A percentile compares a stretch with the other conserved stretches of the same genome.
phyloP scores from a whole-genome alignment of 2,329 filamentous ascomycete genomes.

The Stagonosporopsis chrysanthemi region DNA sequence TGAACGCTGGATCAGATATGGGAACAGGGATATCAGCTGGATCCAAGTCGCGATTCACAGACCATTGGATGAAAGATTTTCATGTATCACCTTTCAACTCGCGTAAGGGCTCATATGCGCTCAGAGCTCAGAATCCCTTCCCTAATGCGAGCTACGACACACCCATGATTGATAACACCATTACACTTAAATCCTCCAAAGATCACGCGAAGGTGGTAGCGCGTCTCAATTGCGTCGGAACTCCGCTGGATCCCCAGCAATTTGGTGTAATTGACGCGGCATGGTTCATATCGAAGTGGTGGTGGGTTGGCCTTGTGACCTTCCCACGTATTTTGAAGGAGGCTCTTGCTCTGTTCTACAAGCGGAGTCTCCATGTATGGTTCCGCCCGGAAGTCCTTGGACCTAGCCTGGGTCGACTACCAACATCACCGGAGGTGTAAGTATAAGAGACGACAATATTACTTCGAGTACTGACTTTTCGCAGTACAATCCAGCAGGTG shows the following conservation, averaged over 20 bases:
- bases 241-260: slow-evolving; percentile 58
- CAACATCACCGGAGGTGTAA: slow-evolving; percentile 59
- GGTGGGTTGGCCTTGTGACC: slow-evolving; percentile 72
- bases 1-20: slow-evolving; percentile 12
- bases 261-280: slow-evolving; percentile 56
- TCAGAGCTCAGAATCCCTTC: slow-evolving; percentile 57
- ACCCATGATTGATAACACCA: slow-evolving; percentile 63
- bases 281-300: slow-evolving; percentile 64
- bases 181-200: slow-evolving; percentile 68
- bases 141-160: slow-evolving; percentile 38
- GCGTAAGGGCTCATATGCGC: slow-evolving; percentile 57
- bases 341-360: slow-evolving; percentile 65
- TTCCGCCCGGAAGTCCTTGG: slow-evolving; percentile 68
- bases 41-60: slow-evolving; percentile 53
- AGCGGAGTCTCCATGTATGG: slow-evolving; percentile 67
- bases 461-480: slow-evolving; percentile 17
- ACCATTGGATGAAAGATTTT: slow-evolving; percentile 73
- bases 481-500: slow-evolving; percentile 45
- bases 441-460: background rate
- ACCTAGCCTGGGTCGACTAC: slow-evolving; percentile 62
- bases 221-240: slow-evolving; percentile 62
- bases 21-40: slow-evolving; percentile 5
- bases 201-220: slow-evolving; percentile 68
- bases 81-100: slow-evolving; percentile 79
- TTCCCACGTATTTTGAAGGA: slow-evolving; percentile 71